A percentile compares a stretch with the other conserved stretches of the same genome.
Evolutionary conservation across 2,329 filamentous ascomycete species (phyloP).

Genomic region (Pseudofabraea citricarpa): DNA sequence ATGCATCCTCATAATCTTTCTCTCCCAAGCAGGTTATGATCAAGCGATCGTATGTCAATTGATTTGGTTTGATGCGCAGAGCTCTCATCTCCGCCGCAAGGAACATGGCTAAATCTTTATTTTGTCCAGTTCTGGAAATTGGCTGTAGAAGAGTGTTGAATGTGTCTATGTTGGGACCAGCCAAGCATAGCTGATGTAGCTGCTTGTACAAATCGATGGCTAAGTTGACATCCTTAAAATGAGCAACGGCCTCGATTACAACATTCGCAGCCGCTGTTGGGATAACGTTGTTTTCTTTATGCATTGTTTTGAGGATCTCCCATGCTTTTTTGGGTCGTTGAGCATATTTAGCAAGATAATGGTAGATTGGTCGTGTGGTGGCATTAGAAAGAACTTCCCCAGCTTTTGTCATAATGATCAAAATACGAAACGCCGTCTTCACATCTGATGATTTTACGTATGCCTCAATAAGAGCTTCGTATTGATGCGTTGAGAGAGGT

Average conservation of each 20-base stretch:
- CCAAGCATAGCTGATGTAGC: slow-evolving; percentile 44
- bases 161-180: slow-evolving; percentile 44
- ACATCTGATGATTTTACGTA: slow-evolving; percentile 60
- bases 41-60: slow-evolving; percentile 57
- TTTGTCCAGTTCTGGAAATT: slow-evolving; percentile 14
- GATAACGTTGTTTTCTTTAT: slow-evolving; percentile 40
- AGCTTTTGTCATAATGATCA: slow-evolving; percentile 69
- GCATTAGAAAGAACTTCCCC: slow-evolving; percentile 51
- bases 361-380: slow-evolving; percentile 60
- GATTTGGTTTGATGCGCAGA: slow-evolving; percentile 47
- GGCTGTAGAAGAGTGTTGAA: slow-evolving; percentile 56
- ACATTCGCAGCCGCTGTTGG: slow-evolving; percentile 46
- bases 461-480: slow-evolving; percentile 71
- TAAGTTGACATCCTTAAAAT: slow-evolving; percentile 37
- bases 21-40: slow-evolving; percentile 49
- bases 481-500: slow-evolving; percentile 62
- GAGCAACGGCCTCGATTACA: slow-evolving; percentile 25
- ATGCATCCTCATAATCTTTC: slow-evolving; percentile 39
- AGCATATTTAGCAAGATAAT: slow-evolving; percentile 44
- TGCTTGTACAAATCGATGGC: slow-evolving; percentile 58
- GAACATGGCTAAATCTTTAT: slow-evolving; percentile 53
- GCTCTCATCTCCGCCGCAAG: slow-evolving; percentile 57
- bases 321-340: slow-evolving; percentile 45
- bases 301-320: slow-evolving; percentile 50
- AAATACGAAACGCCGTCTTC: slow-evolving; percentile 59